Evolutionary conservation across 164 flowering plant species (phyloP), one percentile per base, ranked within the genome.

Genomic region (Cinnamomum micranthum): DNA sequence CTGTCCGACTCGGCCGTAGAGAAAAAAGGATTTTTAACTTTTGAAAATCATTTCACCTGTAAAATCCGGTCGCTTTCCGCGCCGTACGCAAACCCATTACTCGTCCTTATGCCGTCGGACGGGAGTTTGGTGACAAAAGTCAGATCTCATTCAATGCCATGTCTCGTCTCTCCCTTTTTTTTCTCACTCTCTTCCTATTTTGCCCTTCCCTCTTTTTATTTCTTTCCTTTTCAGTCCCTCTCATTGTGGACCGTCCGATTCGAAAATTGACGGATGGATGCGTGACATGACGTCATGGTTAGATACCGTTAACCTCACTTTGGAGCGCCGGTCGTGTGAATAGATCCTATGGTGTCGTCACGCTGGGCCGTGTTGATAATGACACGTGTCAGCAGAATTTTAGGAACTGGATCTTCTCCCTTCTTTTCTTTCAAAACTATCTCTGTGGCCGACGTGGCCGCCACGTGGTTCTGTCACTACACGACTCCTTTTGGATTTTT

Each of bases 81-180:
- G 25, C 74, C 71, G 74, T 65, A 71, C 70, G 2, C 27, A 50
- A 33, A 33, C 59, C 31, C 50, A 47, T 76, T 47, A 76, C 71
- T 58, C 67, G 41, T 52, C 19, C 73, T 76, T 76, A 71, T 23
- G 78, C 74, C 74, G 74, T 76, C 78, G 78, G 78, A 76, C 74
- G 55, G 59, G 47, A 60, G 78, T 71, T 76, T 76, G 78, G 78
- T 76, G 78, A 71, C 78, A 51, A 76, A 76, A 76, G 74, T 66
- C 71, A 66, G 72, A 76, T 67, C 33, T 28, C 58, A 71, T 76
- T 76, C 25, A 76, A 60, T 71, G 73, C 69, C 25, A 7, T 23
- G 27, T 25, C 47, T 31, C 55, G n/a, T 59, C 24, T 28, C 25
- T 17, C 41, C 19, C 22, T 55, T 17, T 55, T n/a, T n/a, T n/a